Conservation (phyloP, 257 asterid species). For the Solanum peruvianum region DNA sequence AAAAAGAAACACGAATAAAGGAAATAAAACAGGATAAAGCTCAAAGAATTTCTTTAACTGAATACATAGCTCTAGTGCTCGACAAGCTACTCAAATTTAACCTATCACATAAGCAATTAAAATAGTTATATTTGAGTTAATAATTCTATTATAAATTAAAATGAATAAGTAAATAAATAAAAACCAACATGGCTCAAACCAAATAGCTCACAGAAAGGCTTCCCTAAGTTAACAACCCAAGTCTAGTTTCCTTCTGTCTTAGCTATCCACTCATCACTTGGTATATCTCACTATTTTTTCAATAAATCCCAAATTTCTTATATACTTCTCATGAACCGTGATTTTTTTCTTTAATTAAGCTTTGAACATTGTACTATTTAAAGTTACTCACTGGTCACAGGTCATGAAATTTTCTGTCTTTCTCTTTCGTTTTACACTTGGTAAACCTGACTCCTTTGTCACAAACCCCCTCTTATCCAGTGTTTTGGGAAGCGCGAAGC, state of each 20-base stretch:
- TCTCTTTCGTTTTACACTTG: neutral
- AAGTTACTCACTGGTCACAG: neutral
- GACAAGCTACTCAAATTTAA: neutral
- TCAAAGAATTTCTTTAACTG: neutral
- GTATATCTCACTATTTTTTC: neutral
- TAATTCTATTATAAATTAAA: neutral
- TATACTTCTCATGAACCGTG: neutral
- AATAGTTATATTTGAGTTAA: neutral
- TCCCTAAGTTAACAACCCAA: neutral
- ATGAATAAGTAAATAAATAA: neutral
- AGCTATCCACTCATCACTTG: neutral
- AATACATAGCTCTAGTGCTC: neutral
- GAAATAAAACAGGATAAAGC: neutral
- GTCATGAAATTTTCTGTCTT: neutral
- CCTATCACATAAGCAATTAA: neutral
- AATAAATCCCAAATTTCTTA: neutral
- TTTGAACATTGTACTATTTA: neutral
- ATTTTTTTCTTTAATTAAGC: neutral
- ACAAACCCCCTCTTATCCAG: neutral
- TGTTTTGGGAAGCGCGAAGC: too few relatives aligned
- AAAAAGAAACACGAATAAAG: neutral
- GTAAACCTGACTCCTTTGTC: neutral
- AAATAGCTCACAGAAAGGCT: neutral
- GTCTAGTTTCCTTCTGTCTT: neutral
- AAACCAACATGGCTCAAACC: neutral